Base-by-base conservation (phyloP, 129 eudicot genomes). In the Helianthus tuberosus region DNA sequence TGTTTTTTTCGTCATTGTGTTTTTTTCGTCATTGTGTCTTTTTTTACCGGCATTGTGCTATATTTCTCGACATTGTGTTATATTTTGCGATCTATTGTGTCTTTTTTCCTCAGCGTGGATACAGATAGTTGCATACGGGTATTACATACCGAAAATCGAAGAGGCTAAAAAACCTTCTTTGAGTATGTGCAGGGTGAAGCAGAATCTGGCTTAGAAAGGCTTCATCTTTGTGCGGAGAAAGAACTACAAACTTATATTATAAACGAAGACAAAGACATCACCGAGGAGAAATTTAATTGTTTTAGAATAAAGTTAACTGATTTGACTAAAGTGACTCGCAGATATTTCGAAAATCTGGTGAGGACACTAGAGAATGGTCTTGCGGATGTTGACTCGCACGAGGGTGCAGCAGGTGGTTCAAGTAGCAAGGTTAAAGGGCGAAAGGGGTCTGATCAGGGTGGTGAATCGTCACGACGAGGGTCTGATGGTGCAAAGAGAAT, bases 141-240 rank as follows among this genome's bases (percentile, higher is more conserved):
- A 78, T 57, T 82, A 82, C 69, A 44, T 82, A 27, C 80, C 84
- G 3, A 70, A 68, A 59, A 5, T 41, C 17, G 83, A 79, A 66
- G 38, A 11, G 13, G 77, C 78, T 1, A 82, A 82, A 77, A 83
- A 80, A 8, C 20, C 2, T 82, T 86, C 32, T 82, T 86, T 50
- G 85, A 86, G 77, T 82, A 71, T 47, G 48, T 72, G 41, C 90
- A 82, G 59, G 90, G 85, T 38, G 75, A 75, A 66, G 86, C 90
- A 4, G 86, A 82, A 67, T 68, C 78, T 38, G 83, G 78, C 3
- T 65, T 81, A 62, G 89, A 85, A 75, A 77, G 83, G 71, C 88
- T 84, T 48, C 88, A 80, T 80, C 62, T 49, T 13, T 84, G 77
- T 72, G 83, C 85, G 4, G 88, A 80, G 66, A 80, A 76, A 47